Evolutionary conservation across 129 eudicot genomes (phyloP), one percentile per base, ranked within the genome.

Genomic region (Lactuca saligna): DNA sequence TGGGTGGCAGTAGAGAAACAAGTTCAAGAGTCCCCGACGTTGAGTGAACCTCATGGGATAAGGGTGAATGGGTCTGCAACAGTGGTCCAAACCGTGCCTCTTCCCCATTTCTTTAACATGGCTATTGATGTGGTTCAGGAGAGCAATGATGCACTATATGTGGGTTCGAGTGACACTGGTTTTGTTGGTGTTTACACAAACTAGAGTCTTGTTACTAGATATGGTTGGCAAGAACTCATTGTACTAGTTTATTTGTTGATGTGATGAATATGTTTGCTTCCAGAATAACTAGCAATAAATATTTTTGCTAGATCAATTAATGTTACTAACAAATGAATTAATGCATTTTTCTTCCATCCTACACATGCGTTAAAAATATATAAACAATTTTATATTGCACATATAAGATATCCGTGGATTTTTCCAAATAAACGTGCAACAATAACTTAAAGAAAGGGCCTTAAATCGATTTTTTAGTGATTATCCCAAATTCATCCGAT

Each of bases 111-210:
- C 25, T 7, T 31, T 6, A 32, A 32, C 57, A 68, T 34, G 50
- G 54, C 3, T 60, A 33, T 75, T 15, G 41, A 46, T 0, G 65
- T 53, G 57, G 80, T 68, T 75, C 80, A 75, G 31, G 80, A 68
- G 69, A 29, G 7, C 29, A 75, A 68, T 16, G 29, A 16, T 15
- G 75, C 75, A 7, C 31, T 75, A 3, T 75, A 68, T 0, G 65
- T 68, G 35, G 80, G 80, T 16, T 68, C 80, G 5, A 41, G 70
- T 3, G 9, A 12, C 54, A 25, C 70, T 31, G 75, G 61, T 31
- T 76, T 76, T 51, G 57, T 76, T 68, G 80, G 70, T 29, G 64
- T 51, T 53, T 68, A 68, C 75, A 76, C 70, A 0, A 60, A 68
- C 11, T 68, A 75, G 79, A 54, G 38, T 35, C 59, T 1, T 74